These are phyloP conservation scores for Turritis glabra DNA, from an alignment of 345 rosid genomes.

Conservation along the genomic window DNA sequence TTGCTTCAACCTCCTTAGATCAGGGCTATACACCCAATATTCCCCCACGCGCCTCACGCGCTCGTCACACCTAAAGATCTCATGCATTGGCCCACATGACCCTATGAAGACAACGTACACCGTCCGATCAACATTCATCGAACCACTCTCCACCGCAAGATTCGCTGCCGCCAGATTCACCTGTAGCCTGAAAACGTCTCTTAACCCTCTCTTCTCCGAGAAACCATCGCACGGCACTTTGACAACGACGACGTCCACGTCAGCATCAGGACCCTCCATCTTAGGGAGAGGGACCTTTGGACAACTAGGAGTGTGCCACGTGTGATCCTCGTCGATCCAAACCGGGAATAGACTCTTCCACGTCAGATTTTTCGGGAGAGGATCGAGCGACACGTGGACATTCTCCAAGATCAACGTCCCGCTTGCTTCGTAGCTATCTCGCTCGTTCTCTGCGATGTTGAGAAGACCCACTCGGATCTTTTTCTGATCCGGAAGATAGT, in stretches of 20 bases:
- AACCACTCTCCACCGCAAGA: slow-evolving; percentile 53
- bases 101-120: slow-evolving; percentile 60
- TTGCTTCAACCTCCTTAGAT: slow-evolving; percentile 51
- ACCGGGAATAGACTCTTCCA: slow-evolving; percentile 72
- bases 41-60: slow-evolving; percentile 55
- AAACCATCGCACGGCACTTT: slow-evolving; percentile 56
- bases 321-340: slow-evolving; percentile 74
- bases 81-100: slow-evolving; percentile 77
- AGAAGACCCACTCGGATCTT: slow-evolving; percentile 63
- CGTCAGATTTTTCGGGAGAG: slow-evolving; percentile 38
- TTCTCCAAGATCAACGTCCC: slow-evolving; percentile 26
- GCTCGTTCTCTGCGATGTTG: slow-evolving; percentile 37
- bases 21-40: slow-evolving; percentile 71
- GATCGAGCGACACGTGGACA: slow-evolving; percentile 48
- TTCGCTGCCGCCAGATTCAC: slow-evolving; percentile 80
- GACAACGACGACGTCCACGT: slow-evolving; percentile 65
- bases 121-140: slow-evolving; percentile 40
- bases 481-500: slow-evolving; percentile 32
- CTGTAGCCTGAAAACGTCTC: slow-evolving; percentile 76
- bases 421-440: slow-evolving; percentile 11
- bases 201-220: slow-evolving; percentile 42
- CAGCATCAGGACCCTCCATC: slow-evolving; percentile 28
- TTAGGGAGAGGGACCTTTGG: slow-evolving; percentile 76
- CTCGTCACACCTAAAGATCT: slow-evolving; percentile 79
- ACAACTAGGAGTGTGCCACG: slow-evolving; percentile 44